Conservation (phyloP, 345 rosid species). For the Luvunga scandens region DNA sequence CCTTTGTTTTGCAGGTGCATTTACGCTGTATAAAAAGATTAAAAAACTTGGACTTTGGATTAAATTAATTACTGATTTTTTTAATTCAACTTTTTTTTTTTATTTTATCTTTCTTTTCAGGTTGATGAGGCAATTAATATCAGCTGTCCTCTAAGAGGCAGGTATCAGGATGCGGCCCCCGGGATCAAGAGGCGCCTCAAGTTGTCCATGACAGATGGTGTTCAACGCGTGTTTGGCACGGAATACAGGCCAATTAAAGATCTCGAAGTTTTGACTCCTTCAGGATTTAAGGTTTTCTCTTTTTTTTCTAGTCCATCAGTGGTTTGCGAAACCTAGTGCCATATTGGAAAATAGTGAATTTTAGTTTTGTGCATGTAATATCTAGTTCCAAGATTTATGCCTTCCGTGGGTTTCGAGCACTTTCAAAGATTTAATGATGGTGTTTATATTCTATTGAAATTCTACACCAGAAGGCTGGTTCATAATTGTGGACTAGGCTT, state of each 20-base stretch:
- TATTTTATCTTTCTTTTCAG: slow-evolving; percentile 31
- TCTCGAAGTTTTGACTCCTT: slow-evolving; percentile 70
- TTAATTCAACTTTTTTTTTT: not conserved
- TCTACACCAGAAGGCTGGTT: not conserved
- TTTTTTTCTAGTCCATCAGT: slow-evolving; percentile 5
- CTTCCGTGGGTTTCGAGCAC: not conserved
- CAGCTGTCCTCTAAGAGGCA: slow-evolving; percentile 65
- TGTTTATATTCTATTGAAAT: not conserved
- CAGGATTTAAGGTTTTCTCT: slow-evolving; percentile 77
- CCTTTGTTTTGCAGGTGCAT: slow-evolving; percentile 79
- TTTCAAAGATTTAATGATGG: not conserved
- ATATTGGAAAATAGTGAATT: not conserved
- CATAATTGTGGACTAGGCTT: not conserved
- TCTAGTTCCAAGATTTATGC: not conserved
- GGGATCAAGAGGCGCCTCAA: slow-evolving; percentile 91
- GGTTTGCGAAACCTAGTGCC: slow-evolving; percentile 1
- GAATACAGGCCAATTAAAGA: slow-evolving; percentile 89
- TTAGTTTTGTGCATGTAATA: not conserved
- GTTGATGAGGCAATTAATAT: slow-evolving; percentile 94
- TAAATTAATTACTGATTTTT: not conserved
- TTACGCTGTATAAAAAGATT: not conserved
- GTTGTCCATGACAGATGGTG: slow-evolving; percentile 88
- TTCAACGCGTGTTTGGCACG: slow-evolving; percentile 85
- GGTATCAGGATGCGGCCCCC: slow-evolving; percentile 64
- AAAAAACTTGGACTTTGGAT: not conserved